Conservation (phyloP, 2,329 filamentous ascomycete species). For the Clonostachys sp. region DNA sequence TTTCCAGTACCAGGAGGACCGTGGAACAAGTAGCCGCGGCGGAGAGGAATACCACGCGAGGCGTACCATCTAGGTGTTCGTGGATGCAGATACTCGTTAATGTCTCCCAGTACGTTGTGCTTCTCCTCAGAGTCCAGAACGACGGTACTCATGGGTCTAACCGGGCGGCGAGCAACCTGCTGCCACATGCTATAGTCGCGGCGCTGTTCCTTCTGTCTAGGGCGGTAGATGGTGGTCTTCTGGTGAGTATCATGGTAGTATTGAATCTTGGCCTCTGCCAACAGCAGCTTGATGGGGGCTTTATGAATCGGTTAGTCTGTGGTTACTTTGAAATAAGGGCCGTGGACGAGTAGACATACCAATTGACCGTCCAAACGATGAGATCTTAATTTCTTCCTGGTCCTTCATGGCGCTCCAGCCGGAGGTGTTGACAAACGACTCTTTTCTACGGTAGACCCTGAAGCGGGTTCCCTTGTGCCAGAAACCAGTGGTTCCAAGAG, state of each 20-base stretch:
- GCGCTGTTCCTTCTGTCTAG: constrained; percentile 38
- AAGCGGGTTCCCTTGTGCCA: constrained; percentile 51
- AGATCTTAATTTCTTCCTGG: constrained; percentile 46
- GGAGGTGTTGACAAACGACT: constrained; percentile 27
- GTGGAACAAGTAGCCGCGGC: constrained; percentile 73
- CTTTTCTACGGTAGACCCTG: constrained; percentile 37
- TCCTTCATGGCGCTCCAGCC: constrained; percentile 38
- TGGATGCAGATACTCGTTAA: constrained; percentile 75
- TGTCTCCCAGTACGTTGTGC: constrained; percentile 60
- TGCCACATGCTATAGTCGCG: constrained; percentile 46
- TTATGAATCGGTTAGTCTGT: neutral
- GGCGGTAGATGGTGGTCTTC: constrained; percentile 55
- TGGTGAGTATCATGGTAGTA: constrained; percentile 48
- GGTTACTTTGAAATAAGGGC: neutral
- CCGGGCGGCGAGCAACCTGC: constrained; percentile 57
- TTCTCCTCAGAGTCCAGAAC: constrained; percentile 68
- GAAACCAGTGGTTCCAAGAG: constrained; percentile 47
- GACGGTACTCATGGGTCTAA: constrained; percentile 70
- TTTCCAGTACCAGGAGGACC: constrained; percentile 74
- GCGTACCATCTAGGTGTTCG: constrained; percentile 69
- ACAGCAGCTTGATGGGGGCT: constrained; percentile 50
- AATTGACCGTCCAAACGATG: constrained; percentile 46
- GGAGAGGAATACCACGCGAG: constrained; percentile 68
- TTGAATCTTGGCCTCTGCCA: constrained; percentile 46
- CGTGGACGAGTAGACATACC: constrained; percentile 9